Conservation (phyloP, 2,329 filamentous ascomycete species). For the Verticillium klebahnii region DNA sequence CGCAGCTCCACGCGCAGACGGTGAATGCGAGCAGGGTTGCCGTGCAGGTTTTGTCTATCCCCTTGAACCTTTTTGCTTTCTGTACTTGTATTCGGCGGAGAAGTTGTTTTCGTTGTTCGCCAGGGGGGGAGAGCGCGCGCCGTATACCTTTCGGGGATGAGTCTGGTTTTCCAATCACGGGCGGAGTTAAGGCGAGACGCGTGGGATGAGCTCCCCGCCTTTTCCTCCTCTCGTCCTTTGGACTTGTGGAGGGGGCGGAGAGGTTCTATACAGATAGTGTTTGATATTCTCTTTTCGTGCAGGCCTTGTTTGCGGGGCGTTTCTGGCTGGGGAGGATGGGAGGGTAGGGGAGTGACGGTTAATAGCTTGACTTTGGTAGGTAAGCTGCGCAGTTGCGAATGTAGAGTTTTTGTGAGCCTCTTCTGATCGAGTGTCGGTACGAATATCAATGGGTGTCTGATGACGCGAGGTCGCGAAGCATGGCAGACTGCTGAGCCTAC, state of each 20-base stretch:
- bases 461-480: no score
- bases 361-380: background rate
- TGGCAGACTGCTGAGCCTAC: no score
- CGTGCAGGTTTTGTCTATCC: background rate
- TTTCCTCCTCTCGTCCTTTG: background rate
- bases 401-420: background rate
- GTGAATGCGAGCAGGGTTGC: constrained; percentile 6
- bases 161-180: background rate
- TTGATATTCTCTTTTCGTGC: background rate
- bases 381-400: background rate
- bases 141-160: background rate
- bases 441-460: no score
- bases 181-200: background rate
- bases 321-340: background rate
- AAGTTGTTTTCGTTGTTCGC: background rate
- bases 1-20: constrained; percentile 29
- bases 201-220: background rate
- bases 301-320: background rate
- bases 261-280: background rate
- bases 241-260: background rate
- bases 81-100: background rate
- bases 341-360: background rate
- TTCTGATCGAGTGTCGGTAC: background rate
- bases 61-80: background rate
- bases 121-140: background rate